Base-by-base conservation (phyloP, 352 stramenopile genomes). In the Phytophthora megakarya region DNA sequence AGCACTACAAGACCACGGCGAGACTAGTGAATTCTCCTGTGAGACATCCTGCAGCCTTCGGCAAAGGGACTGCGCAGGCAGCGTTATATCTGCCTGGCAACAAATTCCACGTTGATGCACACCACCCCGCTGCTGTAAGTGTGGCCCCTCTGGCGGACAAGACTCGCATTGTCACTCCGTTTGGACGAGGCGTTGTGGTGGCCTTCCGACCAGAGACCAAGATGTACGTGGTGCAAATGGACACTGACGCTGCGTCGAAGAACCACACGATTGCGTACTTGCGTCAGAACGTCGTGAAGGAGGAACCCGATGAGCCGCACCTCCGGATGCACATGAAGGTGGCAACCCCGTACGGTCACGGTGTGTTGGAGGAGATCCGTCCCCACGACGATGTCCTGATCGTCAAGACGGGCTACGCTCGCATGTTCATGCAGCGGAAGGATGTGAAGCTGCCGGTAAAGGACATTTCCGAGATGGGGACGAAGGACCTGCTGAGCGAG, bases 281-380 rank as follows among this genome's bases (percentile, higher is more conserved):
- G 64, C 84, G 79, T 4, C 74, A 88, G 28, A 69, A 81, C 2
- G 65, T 78, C 35, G 86, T 95, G 15, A 67, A 62, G n/a, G 86
- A 95, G 54, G 86, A 93, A 46, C 70, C 78, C 1, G 70, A 81
- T 25, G 73, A 86, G 57, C 83, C 85, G 8, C 64, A 88, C 47
- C 60, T 93, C 15, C 78, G 82, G 38, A 92, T 94, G 80, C 77
- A 89, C 61, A 90, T 89, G 75, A 83, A 88, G 61, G 87, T 95
- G 2, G 28, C 59, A 40, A 95, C 87, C 22, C 83, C 84, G 28
- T 95, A 93, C 52, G 87, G 87, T 9, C 47, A 65, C 12, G 87
- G 87, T 16, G 53, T 76, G 15, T 73, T 95, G 28, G 77, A 86
- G 18, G 81, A 90, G 39, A 85, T 93, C 21, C 87, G 87, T 11